Evolutionary conservation across 192 early-diverging fungal genomes (phyloP).

Genomic region (Lobosporangium transversale): DNA sequence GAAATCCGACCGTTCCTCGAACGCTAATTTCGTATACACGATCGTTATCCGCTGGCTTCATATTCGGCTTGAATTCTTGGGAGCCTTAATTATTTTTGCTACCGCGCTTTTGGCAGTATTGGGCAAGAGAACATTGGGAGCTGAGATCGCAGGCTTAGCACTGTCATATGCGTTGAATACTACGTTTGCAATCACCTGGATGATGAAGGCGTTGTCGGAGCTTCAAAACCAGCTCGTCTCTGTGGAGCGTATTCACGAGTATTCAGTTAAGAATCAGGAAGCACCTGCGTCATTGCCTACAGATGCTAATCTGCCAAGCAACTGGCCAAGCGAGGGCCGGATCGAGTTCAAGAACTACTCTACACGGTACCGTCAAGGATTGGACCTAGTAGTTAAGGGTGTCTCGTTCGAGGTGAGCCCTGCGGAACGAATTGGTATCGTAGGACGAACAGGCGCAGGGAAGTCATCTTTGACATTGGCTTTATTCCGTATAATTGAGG

Average conservation of each 20-base stretch:
- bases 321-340: conserved; percentile 66
- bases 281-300: conserved; percentile 68
- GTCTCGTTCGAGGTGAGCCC: conserved; percentile 59
- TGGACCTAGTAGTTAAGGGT: conserved; percentile 81
- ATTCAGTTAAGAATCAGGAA: conserved; percentile 79
- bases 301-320: conserved; percentile 55
- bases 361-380: conserved; percentile 80
- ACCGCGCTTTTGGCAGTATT: conserved; percentile 78
- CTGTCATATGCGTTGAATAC: conserved; percentile 76
- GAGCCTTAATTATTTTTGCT: conserved; percentile 80
- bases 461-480: conserved; percentile 62
- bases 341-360: conserved; percentile 81
- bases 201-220: conserved; percentile 83
- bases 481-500: conserved; percentile 60
- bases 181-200: conserved; percentile 84
- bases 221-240: conserved; percentile 71
- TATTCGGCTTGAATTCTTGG: conserved; percentile 81
- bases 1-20: conserved; percentile 72
- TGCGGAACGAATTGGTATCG: conserved; percentile 81
- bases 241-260: conserved; percentile 71
- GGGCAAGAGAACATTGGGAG: conserved; percentile 60
- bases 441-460: conserved; percentile 61
- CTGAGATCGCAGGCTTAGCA: conserved; percentile 73
- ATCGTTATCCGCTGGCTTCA: conserved; percentile 75
- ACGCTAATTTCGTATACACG: conserved; percentile 73